These are phyloP conservation scores for Biscutella laevigata DNA, from an alignment of 441 rosid species.

Conservation along the genomic window DNA sequence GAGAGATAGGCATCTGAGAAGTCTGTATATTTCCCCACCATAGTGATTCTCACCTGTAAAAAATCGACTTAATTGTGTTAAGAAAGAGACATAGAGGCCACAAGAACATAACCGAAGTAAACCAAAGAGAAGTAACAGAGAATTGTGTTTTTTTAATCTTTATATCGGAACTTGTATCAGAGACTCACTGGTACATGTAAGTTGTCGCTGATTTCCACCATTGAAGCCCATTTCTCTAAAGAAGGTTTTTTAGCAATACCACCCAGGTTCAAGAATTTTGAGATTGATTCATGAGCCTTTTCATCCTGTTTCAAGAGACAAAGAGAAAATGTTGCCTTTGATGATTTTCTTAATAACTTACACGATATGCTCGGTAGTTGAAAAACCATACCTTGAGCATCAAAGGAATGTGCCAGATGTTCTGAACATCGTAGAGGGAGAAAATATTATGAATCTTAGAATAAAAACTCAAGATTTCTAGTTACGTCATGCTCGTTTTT, in stretches of 20 bases:
- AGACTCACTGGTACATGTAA: constrained; percentile 54
- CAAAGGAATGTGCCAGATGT: constrained; percentile 74
- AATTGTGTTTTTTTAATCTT: too few species aligned
- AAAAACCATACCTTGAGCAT: constrained; percentile 41
- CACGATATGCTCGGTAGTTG: background rate
- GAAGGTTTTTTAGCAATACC: constrained; percentile 19
- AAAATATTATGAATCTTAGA: constrained; percentile 52
- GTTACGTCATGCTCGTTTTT: too few species aligned
- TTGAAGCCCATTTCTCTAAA: constrained; percentile 56
- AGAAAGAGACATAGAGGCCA: background rate
- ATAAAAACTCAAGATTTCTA: too few species aligned
- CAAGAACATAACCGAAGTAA: too few species aligned
- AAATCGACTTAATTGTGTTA: constrained; percentile 5
- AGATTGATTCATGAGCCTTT: constrained; percentile 59
- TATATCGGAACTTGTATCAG: too few species aligned
- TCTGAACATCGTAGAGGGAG: constrained; percentile 71
- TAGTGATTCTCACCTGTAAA: constrained; percentile 56
- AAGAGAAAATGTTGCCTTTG: background rate
- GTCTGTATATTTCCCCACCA: constrained; percentile 73
- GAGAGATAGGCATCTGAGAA: constrained; percentile 71
- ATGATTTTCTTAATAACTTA: background rate
- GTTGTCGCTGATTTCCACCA: constrained; percentile 25
- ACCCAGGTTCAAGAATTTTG: constrained; percentile 42
- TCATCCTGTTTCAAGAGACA: constrained; percentile 41
- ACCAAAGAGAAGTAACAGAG: too few species aligned